Percentiles rank a stretch among this genome's conserved stretches.
These are phyloP conservation scores for Ilyonectria robusta DNA, from an alignment of 2,329 filamentous ascomycete genomes.

Conservation along the genomic window DNA sequence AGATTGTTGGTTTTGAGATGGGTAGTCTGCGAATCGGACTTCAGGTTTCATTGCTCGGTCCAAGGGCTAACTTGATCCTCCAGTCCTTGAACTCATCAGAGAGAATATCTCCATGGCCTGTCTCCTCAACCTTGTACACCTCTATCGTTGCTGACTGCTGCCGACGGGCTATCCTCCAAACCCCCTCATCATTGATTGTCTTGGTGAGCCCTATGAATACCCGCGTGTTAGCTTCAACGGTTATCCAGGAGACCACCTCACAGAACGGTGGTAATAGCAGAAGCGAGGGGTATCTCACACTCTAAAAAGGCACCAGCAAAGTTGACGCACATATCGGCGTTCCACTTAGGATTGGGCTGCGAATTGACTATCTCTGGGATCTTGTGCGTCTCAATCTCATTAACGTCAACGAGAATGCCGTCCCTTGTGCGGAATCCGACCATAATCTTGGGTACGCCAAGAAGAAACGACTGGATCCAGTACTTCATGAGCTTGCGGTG, in stretches of 20 bases:
- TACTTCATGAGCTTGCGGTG: slow-evolving; percentile 94
- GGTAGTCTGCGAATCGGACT: not conserved
- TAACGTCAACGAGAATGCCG: slow-evolving; percentile 79
- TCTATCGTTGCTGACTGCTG: slow-evolving; percentile 78
- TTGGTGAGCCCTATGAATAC: slow-evolving; percentile 70
- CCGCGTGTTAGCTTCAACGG: slow-evolving; percentile 33
- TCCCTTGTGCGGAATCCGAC: slow-evolving; percentile 85
- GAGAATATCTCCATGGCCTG: slow-evolving; percentile 82
- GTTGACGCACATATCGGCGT: slow-evolving; percentile 94
- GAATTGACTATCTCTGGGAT: slow-evolving; percentile 84
- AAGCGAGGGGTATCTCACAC: slow-evolving; percentile 68
- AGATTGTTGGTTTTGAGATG: not conserved
- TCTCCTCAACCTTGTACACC: slow-evolving; percentile 78
- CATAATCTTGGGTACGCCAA: slow-evolving; percentile 92
- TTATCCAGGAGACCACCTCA: not conserved
- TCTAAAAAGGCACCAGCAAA: slow-evolving; percentile 85
- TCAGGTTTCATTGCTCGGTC: slow-evolving; percentile 41
- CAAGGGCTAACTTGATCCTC: slow-evolving; percentile 70
- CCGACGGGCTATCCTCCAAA: slow-evolving; percentile 83
- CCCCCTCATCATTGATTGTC: slow-evolving; percentile 77
- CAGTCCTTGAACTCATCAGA: slow-evolving; percentile 84
- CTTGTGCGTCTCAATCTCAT: slow-evolving; percentile 84
- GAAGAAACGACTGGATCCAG: slow-evolving; percentile 96
- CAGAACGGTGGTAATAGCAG: not conserved
- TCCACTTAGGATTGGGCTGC: slow-evolving; percentile 79